Evolutionary conservation across 2,329 filamentous ascomycete species (phyloP).

Genomic region (Fusarium equiseti): DNA sequence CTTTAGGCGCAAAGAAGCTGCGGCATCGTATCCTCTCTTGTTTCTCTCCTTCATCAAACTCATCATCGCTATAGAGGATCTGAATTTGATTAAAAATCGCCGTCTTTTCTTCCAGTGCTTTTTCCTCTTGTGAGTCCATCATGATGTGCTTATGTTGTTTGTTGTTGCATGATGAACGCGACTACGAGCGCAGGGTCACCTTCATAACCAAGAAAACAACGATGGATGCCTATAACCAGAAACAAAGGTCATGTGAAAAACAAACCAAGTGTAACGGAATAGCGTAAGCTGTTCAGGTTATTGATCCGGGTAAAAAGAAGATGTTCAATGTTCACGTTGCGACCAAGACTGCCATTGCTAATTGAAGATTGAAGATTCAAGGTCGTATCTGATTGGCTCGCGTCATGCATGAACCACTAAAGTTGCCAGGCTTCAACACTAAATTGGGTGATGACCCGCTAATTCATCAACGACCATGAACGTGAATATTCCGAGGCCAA

Average conservation of each 20-base stretch:
- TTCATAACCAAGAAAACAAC: constrained; percentile 6
- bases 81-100: constrained; percentile 61
- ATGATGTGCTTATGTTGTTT: background rate
- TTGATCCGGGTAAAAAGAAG: background rate
- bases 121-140: constrained; percentile 55
- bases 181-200: background rate
- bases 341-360: background rate
- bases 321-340: constrained; percentile 11
- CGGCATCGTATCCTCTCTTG: constrained; percentile 49
- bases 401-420: constrained; percentile 15
- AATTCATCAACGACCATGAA: background rate
- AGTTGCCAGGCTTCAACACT: constrained; percentile 40
- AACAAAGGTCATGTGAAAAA: constrained; percentile 7
- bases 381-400: constrained; percentile 23
- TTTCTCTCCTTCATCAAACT: constrained; percentile 50
- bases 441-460: constrained; percentile 21
- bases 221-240: constrained; percentile 4
- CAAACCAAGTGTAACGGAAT: background rate
- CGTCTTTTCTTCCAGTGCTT: constrained; percentile 58
- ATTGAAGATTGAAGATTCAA: background rate
- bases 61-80: constrained; percentile 51
- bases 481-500: background rate
- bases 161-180: constrained; percentile 12
- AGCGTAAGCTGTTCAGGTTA: background rate
- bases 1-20: constrained; percentile 46